Conservation (phyloP, 768 basidiomycete genomes). For the Heimioporus sp. region DNA sequence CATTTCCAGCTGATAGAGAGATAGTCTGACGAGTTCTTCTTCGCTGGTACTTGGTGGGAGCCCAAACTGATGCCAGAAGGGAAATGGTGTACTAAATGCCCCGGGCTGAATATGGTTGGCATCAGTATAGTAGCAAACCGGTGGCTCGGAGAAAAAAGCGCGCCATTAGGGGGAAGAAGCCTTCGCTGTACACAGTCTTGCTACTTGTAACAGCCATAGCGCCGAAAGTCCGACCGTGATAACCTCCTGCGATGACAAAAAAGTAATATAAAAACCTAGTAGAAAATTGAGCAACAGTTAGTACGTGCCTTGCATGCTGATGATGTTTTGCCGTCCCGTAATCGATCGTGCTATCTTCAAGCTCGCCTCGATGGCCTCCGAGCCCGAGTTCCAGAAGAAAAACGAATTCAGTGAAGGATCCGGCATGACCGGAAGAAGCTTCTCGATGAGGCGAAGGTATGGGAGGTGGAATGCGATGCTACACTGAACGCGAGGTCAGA, state of each 20-base stretch:
- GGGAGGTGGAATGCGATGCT: slow-evolving; percentile 87
- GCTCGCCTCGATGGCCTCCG: slow-evolving; percentile 88
- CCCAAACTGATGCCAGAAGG: slow-evolving; percentile 89
- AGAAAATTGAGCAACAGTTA: neutral
- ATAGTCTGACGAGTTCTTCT: slow-evolving; percentile 55
- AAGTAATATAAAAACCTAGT: neutral
- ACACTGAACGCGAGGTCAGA: slow-evolving; percentile 51
- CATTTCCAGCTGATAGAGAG: slow-evolving; percentile 80
- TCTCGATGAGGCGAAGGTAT: slow-evolving; percentile 83
- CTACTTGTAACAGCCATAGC: slow-evolving; percentile 92
- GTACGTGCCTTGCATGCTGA: slow-evolving; percentile 77
- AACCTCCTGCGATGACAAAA: slow-evolving; percentile 49
- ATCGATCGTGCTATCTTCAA: slow-evolving; percentile 81
- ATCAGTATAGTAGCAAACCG: neutral
- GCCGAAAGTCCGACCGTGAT: slow-evolving; percentile 92
- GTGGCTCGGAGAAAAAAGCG: slow-evolving; percentile 14
- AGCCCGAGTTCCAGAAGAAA: slow-evolving; percentile 97
- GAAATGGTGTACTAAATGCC: slow-evolving; percentile 78
- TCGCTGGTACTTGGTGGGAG: slow-evolving; percentile 53
- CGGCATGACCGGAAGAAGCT: slow-evolving; percentile 86
- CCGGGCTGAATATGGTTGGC: slow-evolving; percentile 56
- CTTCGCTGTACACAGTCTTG: slow-evolving; percentile 88
- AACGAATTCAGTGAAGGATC: slow-evolving; percentile 89
- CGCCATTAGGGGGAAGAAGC: slow-evolving; percentile 82
- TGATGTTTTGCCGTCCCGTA: slow-evolving; percentile 85